Evolutionary conservation across 495 filamentous ascomycete species (phyloP), one percentile per base, ranked within the genome.

Genomic region (Pyrenopolyporus hunteri): DNA sequence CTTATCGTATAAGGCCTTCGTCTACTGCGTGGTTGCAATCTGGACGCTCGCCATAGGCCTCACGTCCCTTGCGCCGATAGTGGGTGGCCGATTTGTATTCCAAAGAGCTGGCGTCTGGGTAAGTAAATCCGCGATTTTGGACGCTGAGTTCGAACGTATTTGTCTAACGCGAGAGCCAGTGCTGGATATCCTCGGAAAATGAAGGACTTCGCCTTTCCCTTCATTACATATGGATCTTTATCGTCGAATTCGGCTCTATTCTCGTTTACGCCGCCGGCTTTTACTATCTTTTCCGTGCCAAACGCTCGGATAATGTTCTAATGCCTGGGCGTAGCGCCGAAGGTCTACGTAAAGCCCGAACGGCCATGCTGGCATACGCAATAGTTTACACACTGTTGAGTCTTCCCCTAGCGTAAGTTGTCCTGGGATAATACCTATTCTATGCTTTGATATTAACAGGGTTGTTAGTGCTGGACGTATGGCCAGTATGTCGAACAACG

Each of bases 171-270:
- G 3, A 3, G 33, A 28, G 10, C 1, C 52, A 84, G 83, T 86
- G 84, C 66, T 85, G 84, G 84, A 80, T 86, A 40, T 80, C 71
- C 1, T 66, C 75, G 13, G 49, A 57, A 0, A 35, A 48, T 10
- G 47, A 62, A 33, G 39, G 23, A 19, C 42, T 66, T 2, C 83
- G 85, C 42, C 75, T 88, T 4, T 84, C 78, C 70, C 80, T 85
- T 17, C 85, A 87, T 59, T 88, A 88, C 58, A 72, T 87, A 56
- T 88, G 84, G 83, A 85, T 87, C 71, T 87, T 88, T 74, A 67
- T 88, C 28, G 77, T 81, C 46, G 81, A 87, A 67, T 85, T 87
- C 64, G 83, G 84, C 36, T 85, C 84, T 4, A 75, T 87, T 11
- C 56, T 72, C 35, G 76, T 86, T 25, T 88, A 88, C 68, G 76